Percentiles rank a stretch among this genome's conserved stretches.
phyloP scores from a whole-genome alignment of 2,329 filamentous ascomycete species.

The Tolypocladium cylindrosporum region DNA sequence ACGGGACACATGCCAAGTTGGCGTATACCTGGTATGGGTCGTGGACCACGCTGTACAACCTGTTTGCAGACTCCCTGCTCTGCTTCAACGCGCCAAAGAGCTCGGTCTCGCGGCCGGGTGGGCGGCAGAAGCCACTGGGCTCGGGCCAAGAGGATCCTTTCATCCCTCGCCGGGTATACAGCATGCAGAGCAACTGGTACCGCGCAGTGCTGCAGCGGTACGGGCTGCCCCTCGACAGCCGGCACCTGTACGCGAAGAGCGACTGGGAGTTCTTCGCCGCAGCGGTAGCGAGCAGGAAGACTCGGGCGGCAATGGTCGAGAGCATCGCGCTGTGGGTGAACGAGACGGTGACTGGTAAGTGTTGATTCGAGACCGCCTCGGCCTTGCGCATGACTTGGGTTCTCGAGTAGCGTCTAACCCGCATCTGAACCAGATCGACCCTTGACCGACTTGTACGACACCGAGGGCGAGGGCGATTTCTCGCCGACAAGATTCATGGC shows the following conservation, averaged over 20 bases:
- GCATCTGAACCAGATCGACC: conserved; percentile 45
- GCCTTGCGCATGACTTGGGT: background rate
- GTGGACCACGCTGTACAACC: conserved; percentile 73
- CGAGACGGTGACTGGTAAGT: conserved; percentile 58
- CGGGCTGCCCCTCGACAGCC: conserved; percentile 70
- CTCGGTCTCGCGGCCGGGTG: background rate
- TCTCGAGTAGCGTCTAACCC: background rate
- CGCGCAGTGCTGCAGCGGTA: conserved; percentile 68
- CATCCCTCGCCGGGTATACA: conserved; percentile 67
- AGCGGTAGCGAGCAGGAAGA: conserved; percentile 60
- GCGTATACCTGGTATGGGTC: conserved; percentile 75
- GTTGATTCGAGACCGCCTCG: background rate
- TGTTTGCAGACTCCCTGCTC: conserved; percentile 65
- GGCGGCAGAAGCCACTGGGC: conserved; percentile 11
- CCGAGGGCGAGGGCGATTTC: conserved; percentile 66
- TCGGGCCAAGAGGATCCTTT: conserved; percentile 34
- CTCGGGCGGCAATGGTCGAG: conserved; percentile 61
- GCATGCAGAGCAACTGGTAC: conserved; percentile 75
- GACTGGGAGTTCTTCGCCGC: conserved; percentile 90
- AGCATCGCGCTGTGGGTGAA: conserved; percentile 74
- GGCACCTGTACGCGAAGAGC: conserved; percentile 78
- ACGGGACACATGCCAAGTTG: conserved; percentile 64
- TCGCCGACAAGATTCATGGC: conserved; percentile 70
- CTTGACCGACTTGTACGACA: conserved; percentile 74
- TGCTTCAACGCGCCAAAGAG: conserved; percentile 56